These are phyloP conservation scores for Paramyrothecium sp. DNA, from an alignment of 2,329 filamentous ascomycete genomes.

Conservation along the genomic window DNA sequence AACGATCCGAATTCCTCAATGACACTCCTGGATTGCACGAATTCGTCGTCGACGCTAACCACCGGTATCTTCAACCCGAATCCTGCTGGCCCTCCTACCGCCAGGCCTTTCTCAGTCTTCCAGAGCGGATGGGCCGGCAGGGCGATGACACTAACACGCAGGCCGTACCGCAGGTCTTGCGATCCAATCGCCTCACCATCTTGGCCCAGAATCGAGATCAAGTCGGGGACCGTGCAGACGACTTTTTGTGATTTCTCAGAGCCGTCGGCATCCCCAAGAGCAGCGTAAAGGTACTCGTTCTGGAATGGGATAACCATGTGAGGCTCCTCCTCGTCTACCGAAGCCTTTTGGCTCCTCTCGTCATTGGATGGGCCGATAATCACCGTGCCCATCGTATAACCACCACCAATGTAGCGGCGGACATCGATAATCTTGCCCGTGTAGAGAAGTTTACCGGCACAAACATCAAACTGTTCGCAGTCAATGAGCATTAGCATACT, in stretches of 20 bases:
- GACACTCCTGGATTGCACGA: constrained; percentile 46
- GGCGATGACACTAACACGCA: constrained; percentile 48
- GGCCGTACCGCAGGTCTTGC: constrained; percentile 48
- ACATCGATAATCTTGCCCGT: constrained; percentile 40
- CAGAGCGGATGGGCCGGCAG: constrained; percentile 49
- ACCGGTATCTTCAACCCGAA: constrained; percentile 29
- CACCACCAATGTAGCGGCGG: constrained; percentile 32
- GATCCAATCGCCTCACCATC: constrained; percentile 50
- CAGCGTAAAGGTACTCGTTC: constrained; percentile 39
- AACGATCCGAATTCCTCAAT: constrained; percentile 44
- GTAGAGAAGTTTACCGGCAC: constrained; percentile 33
- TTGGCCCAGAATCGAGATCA: constrained; percentile 34
- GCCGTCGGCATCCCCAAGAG: constrained; percentile 26
- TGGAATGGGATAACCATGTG: constrained; percentile 39
- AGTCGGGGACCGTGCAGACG: constrained; percentile 33
- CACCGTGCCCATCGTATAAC: constrained; percentile 39
- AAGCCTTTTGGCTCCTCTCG: constrained; percentile 24
- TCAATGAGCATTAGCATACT: too few species aligned
- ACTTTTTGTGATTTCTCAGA: constrained; percentile 25
- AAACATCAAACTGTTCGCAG: constrained; percentile 35
- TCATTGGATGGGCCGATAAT: constrained; percentile 28
- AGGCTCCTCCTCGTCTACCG: constrained; percentile 16
- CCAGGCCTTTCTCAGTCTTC: constrained; percentile 35
- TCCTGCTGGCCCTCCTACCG: constrained; percentile 29
- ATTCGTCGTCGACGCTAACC: constrained; percentile 28